Evolutionary conservation across 495 filamentous ascomycete genomes (phyloP).

Genomic region (Melanomma pulvis-pyrius): DNA sequence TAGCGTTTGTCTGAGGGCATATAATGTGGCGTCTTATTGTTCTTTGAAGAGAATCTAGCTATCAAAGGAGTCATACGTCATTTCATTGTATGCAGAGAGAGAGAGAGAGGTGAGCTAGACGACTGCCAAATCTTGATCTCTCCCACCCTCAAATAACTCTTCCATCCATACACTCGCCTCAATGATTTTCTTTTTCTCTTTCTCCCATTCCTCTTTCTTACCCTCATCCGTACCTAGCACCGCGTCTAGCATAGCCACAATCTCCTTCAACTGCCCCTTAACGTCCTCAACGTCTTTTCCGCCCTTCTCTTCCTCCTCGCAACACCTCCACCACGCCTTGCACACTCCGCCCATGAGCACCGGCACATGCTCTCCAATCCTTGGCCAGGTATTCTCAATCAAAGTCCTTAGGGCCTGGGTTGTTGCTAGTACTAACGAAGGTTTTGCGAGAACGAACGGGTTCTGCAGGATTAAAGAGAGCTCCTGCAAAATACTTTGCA

Average conservation of each 20-base stretch:
- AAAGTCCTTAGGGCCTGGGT: slow-evolving; percentile 58
- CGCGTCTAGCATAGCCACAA: slow-evolving; percentile 47
- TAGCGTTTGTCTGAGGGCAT: too few relatives aligned
- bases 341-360: slow-evolving; percentile 69
- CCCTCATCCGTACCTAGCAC: slow-evolving; percentile 38
- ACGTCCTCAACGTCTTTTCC: slow-evolving; percentile 41
- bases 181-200: slow-evolving; percentile 9
- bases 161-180: neutral
- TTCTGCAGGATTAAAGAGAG: slow-evolving; percentile 66
- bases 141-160: neutral
- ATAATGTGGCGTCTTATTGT: too few relatives aligned
- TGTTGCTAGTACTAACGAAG: slow-evolving; percentile 58
- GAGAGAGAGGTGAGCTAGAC: too few relatives aligned
- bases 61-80: too few relatives aligned
- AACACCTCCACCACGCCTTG: slow-evolving; percentile 52
- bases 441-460: slow-evolving; percentile 66
- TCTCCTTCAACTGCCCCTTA: slow-evolving; percentile 53
- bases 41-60: neutral
- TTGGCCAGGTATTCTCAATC: slow-evolving; percentile 73
- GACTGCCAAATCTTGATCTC: too few relatives aligned
- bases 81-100: too few relatives aligned
- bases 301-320: neutral
- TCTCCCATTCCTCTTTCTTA: slow-evolving; percentile 26
- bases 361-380: slow-evolving; percentile 65
- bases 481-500: slow-evolving; percentile 72